Base-by-base conservation (phyloP, 495 filamentous ascomycete species). In the Clavariopsis aquatica region DNA sequence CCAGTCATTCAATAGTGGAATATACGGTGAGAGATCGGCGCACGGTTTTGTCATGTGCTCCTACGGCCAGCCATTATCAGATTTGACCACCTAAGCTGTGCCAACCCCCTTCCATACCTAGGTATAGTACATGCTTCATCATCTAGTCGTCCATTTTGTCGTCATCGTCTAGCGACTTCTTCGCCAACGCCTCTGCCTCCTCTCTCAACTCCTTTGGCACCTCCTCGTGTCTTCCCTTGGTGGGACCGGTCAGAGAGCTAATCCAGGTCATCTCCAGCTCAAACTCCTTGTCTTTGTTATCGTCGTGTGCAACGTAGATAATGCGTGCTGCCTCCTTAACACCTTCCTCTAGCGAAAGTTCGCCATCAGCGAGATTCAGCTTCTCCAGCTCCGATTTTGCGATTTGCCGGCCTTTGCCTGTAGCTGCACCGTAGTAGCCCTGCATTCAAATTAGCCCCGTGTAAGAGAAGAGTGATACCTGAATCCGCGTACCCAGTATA, bases 181-280 rank as follows among this genome's bases (percentile, higher is more conserved):
- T 78, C 24, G 77, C 77, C 71, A 77, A 65, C 60, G 59, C 84
- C 81, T 97, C 93, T 15, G 95, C 94, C 79, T 97, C 93, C 72
- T 96, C 93, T 22, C 88, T 79, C 43, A 98, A 76, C 58, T 88
- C 88, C 79, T 89, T 91, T 59, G 94, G 94, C 46, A 98, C 94
- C 74, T 93, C 91, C 76, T 91, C 84, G 72, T 98, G 94, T 64
- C 83, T 85, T 53, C 92, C 92, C 77, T 93, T 92, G 38, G 92
- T 95, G n/a, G 91, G 89, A 15, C 91, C 91, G 47, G 89, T 84
- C 46, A 84, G 70, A 22, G 82, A 84, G 76, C 90, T 95, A 69
- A 98, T 87, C 94, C 94, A 98, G 65, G 89, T 92, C 94, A 98
- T 96, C 81, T 98, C 94, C 34, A 98, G 80, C 83, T 98, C 95